Evolutionary conservation across 2,329 filamentous ascomycete genomes (phyloP).

Genomic region (Curvularia eragrostidis): DNA sequence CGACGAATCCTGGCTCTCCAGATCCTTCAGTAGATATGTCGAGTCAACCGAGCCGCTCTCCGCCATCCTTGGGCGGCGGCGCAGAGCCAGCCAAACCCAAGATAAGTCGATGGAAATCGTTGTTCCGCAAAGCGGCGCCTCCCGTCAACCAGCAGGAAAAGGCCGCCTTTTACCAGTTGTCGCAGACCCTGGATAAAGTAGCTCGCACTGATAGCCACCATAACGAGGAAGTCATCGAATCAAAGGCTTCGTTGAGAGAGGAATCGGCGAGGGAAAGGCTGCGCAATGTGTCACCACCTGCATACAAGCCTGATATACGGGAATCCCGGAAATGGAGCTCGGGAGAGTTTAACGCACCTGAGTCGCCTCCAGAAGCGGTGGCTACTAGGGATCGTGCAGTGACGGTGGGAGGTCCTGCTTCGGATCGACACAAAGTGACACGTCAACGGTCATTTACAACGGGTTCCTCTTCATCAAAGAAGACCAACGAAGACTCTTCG

Average conservation of each 20-base stretch:
- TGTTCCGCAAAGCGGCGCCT: constrained; percentile 45
- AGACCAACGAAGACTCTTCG: constrained; percentile 11
- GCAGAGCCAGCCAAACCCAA: constrained; percentile 42
- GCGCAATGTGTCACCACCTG: constrained; percentile 33
- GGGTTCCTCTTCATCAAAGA: constrained; percentile 25
- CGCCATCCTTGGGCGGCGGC: constrained; percentile 16
- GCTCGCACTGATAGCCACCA: constrained; percentile 44
- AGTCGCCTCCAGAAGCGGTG: constrained; percentile 16
- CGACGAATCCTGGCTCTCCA: constrained; percentile 4
- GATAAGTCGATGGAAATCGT: constrained; percentile 49
- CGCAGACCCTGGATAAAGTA: constrained; percentile 30
- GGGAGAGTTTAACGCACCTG: constrained; percentile 19
- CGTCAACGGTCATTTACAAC: constrained; percentile 27
- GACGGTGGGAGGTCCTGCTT: constrained; percentile 26
- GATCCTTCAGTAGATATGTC: constrained; percentile 21
- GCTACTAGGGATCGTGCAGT: constrained; percentile 27
- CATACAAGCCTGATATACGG: constrained; percentile 41
- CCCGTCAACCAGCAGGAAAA: constrained; percentile 33
- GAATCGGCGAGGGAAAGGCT: constrained; percentile 28
- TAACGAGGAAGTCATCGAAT: constrained; percentile 35
- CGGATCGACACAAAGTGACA: constrained; percentile 19
- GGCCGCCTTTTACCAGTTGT: constrained; percentile 46
- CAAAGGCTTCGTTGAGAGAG: constrained; percentile 20
- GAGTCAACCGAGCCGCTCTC: constrained; percentile 14
- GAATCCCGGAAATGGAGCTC: constrained; percentile 38